Evolutionary conservation across 345 rosid genomes (phyloP), one percentile per base, ranked within the genome.

Genomic region (Rhizophora apiculata): DNA sequence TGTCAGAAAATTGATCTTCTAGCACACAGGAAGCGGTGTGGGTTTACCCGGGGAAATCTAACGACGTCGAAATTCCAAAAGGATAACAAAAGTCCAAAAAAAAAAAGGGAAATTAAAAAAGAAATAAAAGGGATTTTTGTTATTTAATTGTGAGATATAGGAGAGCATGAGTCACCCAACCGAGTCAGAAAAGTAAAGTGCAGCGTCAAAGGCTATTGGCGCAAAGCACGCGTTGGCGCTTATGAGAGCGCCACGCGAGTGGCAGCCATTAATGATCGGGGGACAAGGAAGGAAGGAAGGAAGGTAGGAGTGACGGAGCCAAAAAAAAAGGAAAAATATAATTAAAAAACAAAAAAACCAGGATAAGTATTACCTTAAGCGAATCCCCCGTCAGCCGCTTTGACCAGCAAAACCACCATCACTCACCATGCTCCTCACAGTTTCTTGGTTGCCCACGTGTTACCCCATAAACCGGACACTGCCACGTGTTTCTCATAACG

Each of bases 221-320:
- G 76, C 72, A 55, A 67, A 63, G 67, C 71, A 53, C 74, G 66
- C 72, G 0, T 22, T 0, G 36, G 80, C 77, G 65, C 68, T 69
- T 20, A 61, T 58, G 68, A 65, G 72, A 36, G 9, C 9, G 66
- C 71, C 54, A 49, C 18, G 19, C 39, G 6, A 36, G 80, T 68
- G 85, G 84, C 79, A 72, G 79, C 66, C 81, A 81, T 58, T 73
- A n/a, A 82, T 66, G 37, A 57, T 72, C 86, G 87, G 88, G 49
- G 6, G 49, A 3, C 19, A 3, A 15, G 49, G 18, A 15, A 13
- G 5, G 18, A 3, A 15, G 49, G 18, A 15, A 13, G 5, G 18
- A 13, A 13, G 16, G 16, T 76, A 82, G 79, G 76, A 36, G 21
- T 16, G 24, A 43, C 31, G 8, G 31, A 65, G 32, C 20, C 13